Evolutionary conservation across 1,284 basidiomycete genomes (phyloP), one percentile per base, ranked within the genome.

Genomic region (Trichosporon coremiiforme): DNA sequence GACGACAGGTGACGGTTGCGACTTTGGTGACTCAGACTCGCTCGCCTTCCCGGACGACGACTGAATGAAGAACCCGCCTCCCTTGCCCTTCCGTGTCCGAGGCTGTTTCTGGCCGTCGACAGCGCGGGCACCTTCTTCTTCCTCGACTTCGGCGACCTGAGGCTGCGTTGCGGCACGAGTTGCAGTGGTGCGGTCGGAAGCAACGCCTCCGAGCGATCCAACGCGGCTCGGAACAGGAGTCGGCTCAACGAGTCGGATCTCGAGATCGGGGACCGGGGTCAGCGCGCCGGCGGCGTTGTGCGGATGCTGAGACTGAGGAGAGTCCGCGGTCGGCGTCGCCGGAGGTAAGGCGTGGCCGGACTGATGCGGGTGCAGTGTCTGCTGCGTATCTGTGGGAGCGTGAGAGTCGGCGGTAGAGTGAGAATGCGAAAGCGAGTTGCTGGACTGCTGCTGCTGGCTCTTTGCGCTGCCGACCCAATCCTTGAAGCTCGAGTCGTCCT

Each of bases 401-500:
- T 64, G n/a, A 15, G 36, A 64, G 13, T 68, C n/a, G 31, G 70
- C 9, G 15, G 15, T 31, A 0, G 50, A 20, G 57, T 53, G 57
- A 17, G 57, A 33, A n/a, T 6, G 57, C 31, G 57, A 60, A 17
- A n/a, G 31, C 29, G 31, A 33, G 29, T 60, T 17, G 57, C 17
- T 17, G 20, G 50, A 29, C 2, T 22, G 45, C n/a, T 35, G 72
- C 10, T 72, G 65, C n/a, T 73, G 63, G 31, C 65, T 70, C 55
- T 79, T 75, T 15, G 81, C 81, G 65, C 79, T 80, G 57, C 73
- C 75, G n/a, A 82, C 78, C 81, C 81, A 82, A 65, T 82, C 80
- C 68, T 77, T 80, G 70, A 82, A 81, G 53, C 75, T 71, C 29
- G 77, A 73, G 33, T 78, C 76, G 22, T 74, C 74, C 57, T 81